Conservation (phyloP, 1,284 basidiomycete genomes). For the Ustilago shanxiensis region DNA sequence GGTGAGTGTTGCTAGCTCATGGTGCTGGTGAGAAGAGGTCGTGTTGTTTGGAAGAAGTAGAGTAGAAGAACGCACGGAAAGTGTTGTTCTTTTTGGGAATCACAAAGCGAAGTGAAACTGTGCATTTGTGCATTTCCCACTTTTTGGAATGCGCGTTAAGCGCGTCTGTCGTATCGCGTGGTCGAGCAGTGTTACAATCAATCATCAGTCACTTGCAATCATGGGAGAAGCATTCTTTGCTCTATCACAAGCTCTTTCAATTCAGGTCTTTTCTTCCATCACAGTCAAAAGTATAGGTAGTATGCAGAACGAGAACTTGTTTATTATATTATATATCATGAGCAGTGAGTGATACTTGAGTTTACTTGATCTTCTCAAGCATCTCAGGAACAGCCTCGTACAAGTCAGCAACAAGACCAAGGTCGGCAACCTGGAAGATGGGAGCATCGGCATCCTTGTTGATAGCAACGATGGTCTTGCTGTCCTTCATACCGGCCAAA, state of each 20-base stretch:
- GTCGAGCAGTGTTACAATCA: too few species aligned
- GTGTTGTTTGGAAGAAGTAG: background rate
- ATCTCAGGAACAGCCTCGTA: slow-evolving; percentile 70
- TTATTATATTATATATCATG: too few species aligned
- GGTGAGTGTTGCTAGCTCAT: slow-evolving; percentile 2
- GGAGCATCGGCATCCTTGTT: slow-evolving; percentile 99
- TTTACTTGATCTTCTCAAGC: slow-evolving; percentile 54
- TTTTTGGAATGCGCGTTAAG: slow-evolving; percentile 11
- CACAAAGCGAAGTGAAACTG: background rate
- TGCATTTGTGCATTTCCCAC: slow-evolving; percentile 14
- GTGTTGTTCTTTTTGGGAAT: slow-evolving; percentile 17
- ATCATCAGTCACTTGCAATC: too few species aligned
- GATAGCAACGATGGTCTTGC: slow-evolving; percentile 96
- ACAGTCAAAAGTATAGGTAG: background rate
- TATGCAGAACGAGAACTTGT: too few species aligned
- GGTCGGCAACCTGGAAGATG: slow-evolving; percentile 98
- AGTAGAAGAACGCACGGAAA: background rate
- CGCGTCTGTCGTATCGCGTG: slow-evolving; percentile 9
- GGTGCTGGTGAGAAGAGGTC: background rate
- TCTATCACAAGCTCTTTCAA: too few species aligned
- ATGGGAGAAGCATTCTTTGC: too few species aligned
- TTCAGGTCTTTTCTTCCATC: background rate
- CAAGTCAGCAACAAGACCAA: slow-evolving; percentile 82
- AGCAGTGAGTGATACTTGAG: background rate
- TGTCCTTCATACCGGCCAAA: slow-evolving; percentile 99